Percentiles rank a stretch among this genome's conserved stretches.
Evolutionary conservation across 106 monocot genomes (phyloP).

Genomic region (Dendrobium nobile): DNA sequence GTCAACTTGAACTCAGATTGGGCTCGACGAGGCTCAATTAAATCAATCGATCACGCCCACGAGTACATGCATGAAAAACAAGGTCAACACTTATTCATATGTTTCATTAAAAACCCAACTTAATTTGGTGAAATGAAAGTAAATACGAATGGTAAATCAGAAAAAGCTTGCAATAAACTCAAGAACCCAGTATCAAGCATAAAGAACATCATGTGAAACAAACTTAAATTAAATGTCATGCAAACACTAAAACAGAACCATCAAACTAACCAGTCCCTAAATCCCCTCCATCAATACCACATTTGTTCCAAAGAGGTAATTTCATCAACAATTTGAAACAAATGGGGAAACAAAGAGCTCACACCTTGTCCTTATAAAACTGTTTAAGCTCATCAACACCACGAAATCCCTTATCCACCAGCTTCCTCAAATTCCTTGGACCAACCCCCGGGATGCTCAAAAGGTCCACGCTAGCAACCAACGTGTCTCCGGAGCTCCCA

Average conservation of each 20-base stretch:
- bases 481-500: background rate
- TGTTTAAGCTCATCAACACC: slow-evolving; percentile 60
- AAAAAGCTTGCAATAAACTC: background rate
- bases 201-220: too few species aligned
- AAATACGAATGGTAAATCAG: background rate
- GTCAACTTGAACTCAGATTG: too few species aligned
- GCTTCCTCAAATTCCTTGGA: slow-evolving; percentile 53
- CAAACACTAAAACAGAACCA: background rate
- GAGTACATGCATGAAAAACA: too few species aligned
- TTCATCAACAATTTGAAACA: background rate
- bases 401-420: slow-evolving; percentile 58
- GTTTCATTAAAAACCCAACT: background rate
- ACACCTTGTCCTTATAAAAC: slow-evolving; percentile 58
- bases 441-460: slow-evolving; percentile 55
- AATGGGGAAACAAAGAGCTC: background rate
- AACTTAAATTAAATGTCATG: too few species aligned
- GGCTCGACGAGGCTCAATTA: too few species aligned
- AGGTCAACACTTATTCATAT: background rate
- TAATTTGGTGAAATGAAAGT: background rate
- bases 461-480: slow-evolving; percentile 29
- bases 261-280: background rate
- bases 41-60: too few species aligned
- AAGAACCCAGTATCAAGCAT: background rate
- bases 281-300: background rate
- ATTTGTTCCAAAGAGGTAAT: background rate